Evolutionary conservation across 441 rosid species (phyloP).

Genomic region (Melianthus villosus): DNA sequence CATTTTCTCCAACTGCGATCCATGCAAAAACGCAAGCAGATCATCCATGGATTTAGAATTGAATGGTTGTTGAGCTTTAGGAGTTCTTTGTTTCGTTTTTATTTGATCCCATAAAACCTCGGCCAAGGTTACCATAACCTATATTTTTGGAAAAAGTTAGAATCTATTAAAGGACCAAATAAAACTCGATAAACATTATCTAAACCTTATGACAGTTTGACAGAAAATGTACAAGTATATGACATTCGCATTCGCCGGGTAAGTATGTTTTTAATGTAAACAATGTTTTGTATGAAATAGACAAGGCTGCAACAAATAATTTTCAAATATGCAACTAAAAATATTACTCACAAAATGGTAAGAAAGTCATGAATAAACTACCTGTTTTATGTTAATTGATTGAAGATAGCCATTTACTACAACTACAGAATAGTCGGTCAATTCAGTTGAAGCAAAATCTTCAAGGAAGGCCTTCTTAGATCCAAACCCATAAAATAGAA

Average conservation of each 20-base stretch:
- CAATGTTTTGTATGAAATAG: neutral
- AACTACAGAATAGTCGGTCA: conserved; percentile 52
- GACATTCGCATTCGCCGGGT: no score
- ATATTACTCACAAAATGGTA: neutral
- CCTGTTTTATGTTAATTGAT: conserved; percentile 75
- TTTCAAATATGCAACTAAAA: neutral
- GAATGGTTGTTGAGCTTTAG: conserved; percentile 40
- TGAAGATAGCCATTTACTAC: conserved; percentile 90
- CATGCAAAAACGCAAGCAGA: conserved; percentile 46
- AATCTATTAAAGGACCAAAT: neutral
- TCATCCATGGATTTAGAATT: conserved; percentile 58
- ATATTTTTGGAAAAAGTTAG: conserved; percentile 5
- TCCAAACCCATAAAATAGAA: conserved; percentile 84
- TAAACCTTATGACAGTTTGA: no score
- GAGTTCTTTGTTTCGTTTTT: conserved; percentile 27
- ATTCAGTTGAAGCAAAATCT: conserved; percentile 69
- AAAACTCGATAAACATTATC: no score
- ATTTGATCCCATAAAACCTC: conserved; percentile 54
- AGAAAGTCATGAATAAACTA: conserved; percentile 6
- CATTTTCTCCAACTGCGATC: conserved; percentile 26
- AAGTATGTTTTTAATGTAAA: no score
- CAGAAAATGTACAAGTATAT: no score
- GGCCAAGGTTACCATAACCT: conserved; percentile 50
- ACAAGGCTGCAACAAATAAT: neutral
- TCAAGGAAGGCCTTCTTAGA: conserved; percentile 63